Conservation (phyloP, 2,329 filamentous ascomycete species). For the Fusarium drepaniforme region DNA sequence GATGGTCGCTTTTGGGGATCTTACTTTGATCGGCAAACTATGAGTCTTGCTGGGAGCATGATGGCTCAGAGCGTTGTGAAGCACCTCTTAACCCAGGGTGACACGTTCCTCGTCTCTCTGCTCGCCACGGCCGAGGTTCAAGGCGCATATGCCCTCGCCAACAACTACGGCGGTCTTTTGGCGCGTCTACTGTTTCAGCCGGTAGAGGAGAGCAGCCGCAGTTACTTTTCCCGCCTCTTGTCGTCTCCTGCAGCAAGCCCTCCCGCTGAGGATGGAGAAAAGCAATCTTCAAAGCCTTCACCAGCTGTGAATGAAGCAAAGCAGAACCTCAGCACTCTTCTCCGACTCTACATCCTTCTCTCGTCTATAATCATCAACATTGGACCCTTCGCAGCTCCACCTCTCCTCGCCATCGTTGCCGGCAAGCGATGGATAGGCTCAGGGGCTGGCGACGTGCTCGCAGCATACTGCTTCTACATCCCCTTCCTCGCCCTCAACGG, state of each 20-base stretch:
- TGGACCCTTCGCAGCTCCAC: conserved; percentile 80
- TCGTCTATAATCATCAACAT: conserved; percentile 76
- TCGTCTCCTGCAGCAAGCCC: conserved; percentile 46
- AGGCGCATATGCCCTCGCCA: conserved; percentile 91
- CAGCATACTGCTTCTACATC: conserved; percentile 91
- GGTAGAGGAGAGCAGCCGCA: conserved; percentile 92
- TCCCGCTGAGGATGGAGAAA: conserved; percentile 25
- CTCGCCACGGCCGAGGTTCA: conserved; percentile 84
- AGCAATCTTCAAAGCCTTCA: conserved; percentile 36
- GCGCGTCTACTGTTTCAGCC: conserved; percentile 94
- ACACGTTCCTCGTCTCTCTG: conserved; percentile 86
- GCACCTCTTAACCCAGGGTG: conserved; percentile 93
- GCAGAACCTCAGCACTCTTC: conserved; percentile 70
- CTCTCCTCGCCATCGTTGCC: conserved; percentile 80
- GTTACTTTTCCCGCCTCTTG: conserved; percentile 87
- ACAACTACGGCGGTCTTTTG: conserved; percentile 92
- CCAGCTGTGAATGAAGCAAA: conserved; percentile 55
- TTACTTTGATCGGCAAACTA: conserved; percentile 77
- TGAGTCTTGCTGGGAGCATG: conserved; percentile 82
- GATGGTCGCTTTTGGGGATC: conserved; percentile 61
- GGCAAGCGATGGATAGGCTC: conserved; percentile 81
- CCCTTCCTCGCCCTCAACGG: conserved; percentile 94
- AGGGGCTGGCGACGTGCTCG: conserved; percentile 79
- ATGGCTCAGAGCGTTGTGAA: conserved; percentile 92
- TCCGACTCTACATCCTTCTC: conserved; percentile 81